Evolutionary conservation across 257 asterid species (phyloP).

Genomic region (Solanum piurae): DNA sequence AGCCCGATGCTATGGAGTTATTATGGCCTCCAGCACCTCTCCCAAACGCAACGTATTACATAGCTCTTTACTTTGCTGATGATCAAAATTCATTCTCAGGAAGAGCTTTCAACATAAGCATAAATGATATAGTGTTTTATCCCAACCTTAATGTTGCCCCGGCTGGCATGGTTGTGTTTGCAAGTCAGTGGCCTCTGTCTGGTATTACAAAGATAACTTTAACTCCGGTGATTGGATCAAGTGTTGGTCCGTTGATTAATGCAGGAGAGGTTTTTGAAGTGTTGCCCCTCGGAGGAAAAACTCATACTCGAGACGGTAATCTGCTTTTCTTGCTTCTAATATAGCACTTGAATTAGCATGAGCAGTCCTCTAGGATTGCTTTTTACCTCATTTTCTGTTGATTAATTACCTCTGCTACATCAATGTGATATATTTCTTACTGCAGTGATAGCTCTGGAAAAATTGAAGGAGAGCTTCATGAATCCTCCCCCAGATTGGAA

Average conservation of each 20-base stretch:
- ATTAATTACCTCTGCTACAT: background rate
- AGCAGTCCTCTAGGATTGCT: background rate
- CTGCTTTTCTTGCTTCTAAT: background rate
- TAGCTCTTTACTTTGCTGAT: conserved; percentile 78
- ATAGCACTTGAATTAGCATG: background rate
- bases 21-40: conserved; percentile 65
- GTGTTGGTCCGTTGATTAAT: conserved; percentile 65
- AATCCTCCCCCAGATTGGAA: conserved; percentile 85
- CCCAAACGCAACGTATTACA: conserved; percentile 34
- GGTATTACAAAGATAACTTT: conserved; percentile 66
- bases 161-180: conserved; percentile 56
- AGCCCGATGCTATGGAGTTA: conserved; percentile 40
- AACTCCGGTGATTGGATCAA: conserved; percentile 56
- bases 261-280: conserved; percentile 82
- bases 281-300: conserved; percentile 57
- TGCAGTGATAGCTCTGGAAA: conserved; percentile 69
- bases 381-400: background rate
- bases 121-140: conserved; percentile 57
- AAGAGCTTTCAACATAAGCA: conserved; percentile 43
- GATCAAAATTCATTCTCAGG: conserved; percentile 35
- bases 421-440: background rate
- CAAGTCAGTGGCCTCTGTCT: conserved; percentile 69
- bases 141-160: conserved; percentile 46
- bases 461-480: conserved; percentile 44
- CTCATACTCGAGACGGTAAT: conserved; percentile 78